These are phyloP conservation scores for Amphibolis antarctica DNA, from an alignment of 106 monocot genomes.

Conservation along the genomic window DNA sequence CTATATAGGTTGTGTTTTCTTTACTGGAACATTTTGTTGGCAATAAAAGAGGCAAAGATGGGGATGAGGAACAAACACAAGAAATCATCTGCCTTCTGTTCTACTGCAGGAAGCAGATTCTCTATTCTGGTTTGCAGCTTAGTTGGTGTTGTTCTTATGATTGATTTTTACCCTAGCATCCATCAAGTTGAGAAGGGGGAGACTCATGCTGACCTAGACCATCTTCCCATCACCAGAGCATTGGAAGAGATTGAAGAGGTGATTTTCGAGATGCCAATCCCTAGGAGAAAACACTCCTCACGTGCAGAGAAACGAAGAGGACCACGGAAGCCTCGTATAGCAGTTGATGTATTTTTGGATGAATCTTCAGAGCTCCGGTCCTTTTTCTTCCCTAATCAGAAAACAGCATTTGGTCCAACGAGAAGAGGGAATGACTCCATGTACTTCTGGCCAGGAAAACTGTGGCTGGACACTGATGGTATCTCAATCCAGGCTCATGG, in stretches of 20 bases:
- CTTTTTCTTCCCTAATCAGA: constrained; percentile 63
- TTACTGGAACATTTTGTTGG: constrained; percentile 42
- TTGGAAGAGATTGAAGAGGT: constrained; percentile 78
- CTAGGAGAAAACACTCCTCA: constrained; percentile 40
- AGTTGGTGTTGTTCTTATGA: constrained; percentile 38
- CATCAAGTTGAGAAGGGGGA: constrained; percentile 19
- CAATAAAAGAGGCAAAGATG: constrained; percentile 37
- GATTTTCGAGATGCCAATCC: constrained; percentile 44
- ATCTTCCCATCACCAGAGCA: constrained; percentile 22
- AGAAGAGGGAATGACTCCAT: constrained; percentile 44
- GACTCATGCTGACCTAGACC: constrained; percentile 14
- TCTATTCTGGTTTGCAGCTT: constrained; percentile 46
- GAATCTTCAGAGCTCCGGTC: constrained; percentile 64
- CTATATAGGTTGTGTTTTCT: constrained; percentile 3
- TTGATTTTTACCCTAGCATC: constrained; percentile 37
- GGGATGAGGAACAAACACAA: constrained; percentile 69
- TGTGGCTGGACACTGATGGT: constrained; percentile 86
- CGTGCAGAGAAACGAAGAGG: constrained; percentile 62
- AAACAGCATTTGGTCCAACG: constrained; percentile 34
- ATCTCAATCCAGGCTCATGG: constrained; percentile 97
- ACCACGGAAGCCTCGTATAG: constrained; percentile 39
- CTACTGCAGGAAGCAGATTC: constrained; percentile 59
- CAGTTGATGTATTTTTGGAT: constrained; percentile 71
- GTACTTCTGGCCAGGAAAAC: constrained; percentile 57
- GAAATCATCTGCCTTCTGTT: constrained; percentile 67